Evolutionary conservation across 164 flowering plant species (phyloP).

Genomic region (Sedum album): DNA sequence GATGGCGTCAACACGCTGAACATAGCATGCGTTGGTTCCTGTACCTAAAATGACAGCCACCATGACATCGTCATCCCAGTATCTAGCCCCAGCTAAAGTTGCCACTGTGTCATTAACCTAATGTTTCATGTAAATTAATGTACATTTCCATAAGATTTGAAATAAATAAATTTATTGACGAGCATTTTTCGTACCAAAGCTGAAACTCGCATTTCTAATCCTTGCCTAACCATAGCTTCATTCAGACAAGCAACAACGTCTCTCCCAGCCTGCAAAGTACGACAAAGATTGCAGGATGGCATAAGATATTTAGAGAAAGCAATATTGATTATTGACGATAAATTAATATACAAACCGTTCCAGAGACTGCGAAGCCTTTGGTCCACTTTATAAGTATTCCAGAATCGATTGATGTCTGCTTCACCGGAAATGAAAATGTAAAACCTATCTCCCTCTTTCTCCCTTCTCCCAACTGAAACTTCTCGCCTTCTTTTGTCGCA

Average conservation of each 20-base stretch:
- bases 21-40: slow-evolving; percentile 91
- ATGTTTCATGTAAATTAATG: neutral
- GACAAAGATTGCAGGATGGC: neutral
- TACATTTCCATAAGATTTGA: neutral
- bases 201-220: slow-evolving; percentile 69
- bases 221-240: slow-evolving; percentile 68
- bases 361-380: slow-evolving; percentile 81
- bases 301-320: neutral
- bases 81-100: slow-evolving; percentile 81
- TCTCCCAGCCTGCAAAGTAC: slow-evolving; percentile 49
- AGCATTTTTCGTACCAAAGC: slow-evolving; percentile 62
- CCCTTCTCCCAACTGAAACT: slow-evolving; percentile 37
- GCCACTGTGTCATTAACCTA: slow-evolving; percentile 92
- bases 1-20: slow-evolving; percentile 56
- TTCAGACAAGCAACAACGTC: slow-evolving; percentile 82
- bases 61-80: slow-evolving; percentile 81
- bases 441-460: slow-evolving; percentile 80
- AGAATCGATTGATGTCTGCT: slow-evolving; percentile 71
- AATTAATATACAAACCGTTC: slow-evolving; percentile 49
- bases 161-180: neutral
- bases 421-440: slow-evolving; percentile 90
- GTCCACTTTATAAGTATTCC: slow-evolving; percentile 90
- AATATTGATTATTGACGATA: neutral
- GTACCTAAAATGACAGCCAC: slow-evolving; percentile 93
- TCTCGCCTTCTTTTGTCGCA: slow-evolving; percentile 45